Base-by-base conservation (phyloP, 2,329 filamentous ascomycete species). In the Penicillium psychrosexuale region DNA sequence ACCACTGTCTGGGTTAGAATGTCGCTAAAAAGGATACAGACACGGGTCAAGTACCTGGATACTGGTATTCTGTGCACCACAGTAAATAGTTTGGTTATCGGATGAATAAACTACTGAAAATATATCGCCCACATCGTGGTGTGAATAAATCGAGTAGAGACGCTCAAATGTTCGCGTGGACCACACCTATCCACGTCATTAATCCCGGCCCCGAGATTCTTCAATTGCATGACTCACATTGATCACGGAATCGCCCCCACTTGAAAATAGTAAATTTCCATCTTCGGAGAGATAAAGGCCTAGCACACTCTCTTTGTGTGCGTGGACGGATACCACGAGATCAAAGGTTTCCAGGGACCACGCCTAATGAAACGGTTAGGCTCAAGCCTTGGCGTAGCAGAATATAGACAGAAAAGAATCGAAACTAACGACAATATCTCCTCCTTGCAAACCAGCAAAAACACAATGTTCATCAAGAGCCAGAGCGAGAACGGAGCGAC, bases 101-200 rank as follows among this genome's bases (percentile, higher is more conserved):
- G 85, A 77, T 4, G 91, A 96, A 72, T 96, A 97, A 1, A 88
- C 88, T n/a, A 96, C 87, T 64, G 91, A 96, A 72, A 97, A 97
- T 56, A 99, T 85, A 75, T 99, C 94, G 56, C 94, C 94, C 38
- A 96, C 89, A 65, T 97, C 94, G 73, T 96, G 93, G 46, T 87
- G 88, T 59, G 91, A 95, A 78, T 96, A 96, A 58, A 97, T 89
- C 60, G 94, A 91, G 76, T 92, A 94, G 0, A 94, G 80, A 28
- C 89, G 86, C 53, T 82, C 83, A 71, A 96, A 86, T 6, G 85
- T 87, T 40, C 78, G 81, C 2, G 92, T 89, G 65, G 86, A 88
- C 94, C 94, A 99, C 39, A 96, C 79, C 81, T 83, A 56, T 33
- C n/a, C 38, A 9, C 28, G 22, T 24, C 27, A 53, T 56, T 39